Evolutionary conservation across 169 alveolate genomes (phyloP).

Genomic region (Miamiensis avidus): DNA sequence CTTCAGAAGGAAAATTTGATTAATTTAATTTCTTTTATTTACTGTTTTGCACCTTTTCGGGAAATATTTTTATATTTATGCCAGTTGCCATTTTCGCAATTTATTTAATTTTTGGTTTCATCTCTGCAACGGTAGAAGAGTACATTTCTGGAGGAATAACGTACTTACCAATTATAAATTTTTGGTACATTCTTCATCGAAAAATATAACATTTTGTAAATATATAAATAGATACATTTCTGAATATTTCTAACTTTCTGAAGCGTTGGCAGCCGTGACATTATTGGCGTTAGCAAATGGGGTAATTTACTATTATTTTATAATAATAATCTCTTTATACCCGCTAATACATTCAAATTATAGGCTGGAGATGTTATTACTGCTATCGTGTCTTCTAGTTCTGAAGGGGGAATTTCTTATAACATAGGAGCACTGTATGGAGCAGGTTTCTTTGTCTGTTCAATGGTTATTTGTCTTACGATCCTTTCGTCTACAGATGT

Average conservation of each 20-base stretch:
- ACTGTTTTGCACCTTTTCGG: background rate
- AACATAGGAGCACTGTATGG: constrained; percentile 38
- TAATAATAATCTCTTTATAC: no score
- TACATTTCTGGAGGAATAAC: background rate
- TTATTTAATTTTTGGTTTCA: background rate
- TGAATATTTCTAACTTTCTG: constrained; percentile 8
- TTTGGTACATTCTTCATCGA: background rate
- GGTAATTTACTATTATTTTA: background rate
- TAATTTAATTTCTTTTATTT: no score
- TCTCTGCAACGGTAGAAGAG: background rate
- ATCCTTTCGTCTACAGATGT: constrained; percentile 1
- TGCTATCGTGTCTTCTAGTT: constrained; percentile 23
- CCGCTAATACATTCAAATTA: no score
- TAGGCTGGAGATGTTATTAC: constrained; percentile 40
- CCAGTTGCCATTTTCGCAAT: background rate
- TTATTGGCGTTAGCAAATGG: constrained; percentile 39
- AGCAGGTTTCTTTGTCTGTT: constrained; percentile 32
- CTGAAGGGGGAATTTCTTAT: constrained; percentile 10
- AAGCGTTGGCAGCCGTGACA: constrained; percentile 26
- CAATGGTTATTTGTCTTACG: constrained; percentile 21
- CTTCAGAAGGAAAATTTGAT: background rate
- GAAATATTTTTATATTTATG: background rate
- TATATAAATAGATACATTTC: background rate
- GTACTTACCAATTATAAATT: background rate
- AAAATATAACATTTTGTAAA: no score